A percentile compares a stretch with the other conserved stretches of the same genome.
Evolutionary conservation across 768 basidiomycete genomes (phyloP).

Genomic region (Paxillus ammoniavirescens): DNA sequence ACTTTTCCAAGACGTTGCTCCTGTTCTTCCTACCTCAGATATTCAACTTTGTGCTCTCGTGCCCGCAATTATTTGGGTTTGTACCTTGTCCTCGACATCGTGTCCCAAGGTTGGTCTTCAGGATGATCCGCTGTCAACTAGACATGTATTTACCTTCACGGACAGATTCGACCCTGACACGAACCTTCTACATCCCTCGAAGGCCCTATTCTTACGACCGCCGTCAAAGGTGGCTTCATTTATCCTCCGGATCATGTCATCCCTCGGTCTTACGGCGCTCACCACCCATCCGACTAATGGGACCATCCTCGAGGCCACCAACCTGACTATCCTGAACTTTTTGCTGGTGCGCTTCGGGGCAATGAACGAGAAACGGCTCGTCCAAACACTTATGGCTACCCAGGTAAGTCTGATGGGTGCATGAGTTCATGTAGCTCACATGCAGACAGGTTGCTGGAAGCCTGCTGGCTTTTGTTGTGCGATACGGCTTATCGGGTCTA

Average conservation of each 20-base stretch:
- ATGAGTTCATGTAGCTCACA: conserved; percentile 5
- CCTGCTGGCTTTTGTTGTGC: conserved; percentile 74
- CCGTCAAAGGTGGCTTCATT: conserved; percentile 54
- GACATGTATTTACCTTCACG: neutral
- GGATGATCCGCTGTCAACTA: neutral
- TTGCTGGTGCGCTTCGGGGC: conserved; percentile 79
- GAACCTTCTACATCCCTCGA: conserved; percentile 78
- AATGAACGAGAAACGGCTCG: conserved; percentile 81
- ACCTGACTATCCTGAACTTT: conserved; percentile 89
- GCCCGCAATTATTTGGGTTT: conserved; percentile 91
- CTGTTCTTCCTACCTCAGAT: conserved; percentile 98
- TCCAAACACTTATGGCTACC: conserved; percentile 65
- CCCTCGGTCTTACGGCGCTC: conserved; percentile 66
- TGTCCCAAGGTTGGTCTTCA: conserved; percentile 69
- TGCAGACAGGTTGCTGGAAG: conserved; percentile 65
- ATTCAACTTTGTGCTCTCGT: conserved; percentile 94
- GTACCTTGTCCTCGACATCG: conserved; percentile 95
- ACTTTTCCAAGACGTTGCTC: conserved; percentile 95
- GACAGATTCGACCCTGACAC: conserved; percentile 72
- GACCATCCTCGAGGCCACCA: conserved; percentile 69
- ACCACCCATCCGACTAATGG: conserved; percentile 53
- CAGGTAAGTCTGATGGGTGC: conserved; percentile 50
- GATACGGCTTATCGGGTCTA: conserved; percentile 87
- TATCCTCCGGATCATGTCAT: conserved; percentile 57
- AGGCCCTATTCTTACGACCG: conserved; percentile 54